Evolutionary conservation across 75 land plant genomes (phyloP).

Genomic region (Gnetum montanum): DNA sequence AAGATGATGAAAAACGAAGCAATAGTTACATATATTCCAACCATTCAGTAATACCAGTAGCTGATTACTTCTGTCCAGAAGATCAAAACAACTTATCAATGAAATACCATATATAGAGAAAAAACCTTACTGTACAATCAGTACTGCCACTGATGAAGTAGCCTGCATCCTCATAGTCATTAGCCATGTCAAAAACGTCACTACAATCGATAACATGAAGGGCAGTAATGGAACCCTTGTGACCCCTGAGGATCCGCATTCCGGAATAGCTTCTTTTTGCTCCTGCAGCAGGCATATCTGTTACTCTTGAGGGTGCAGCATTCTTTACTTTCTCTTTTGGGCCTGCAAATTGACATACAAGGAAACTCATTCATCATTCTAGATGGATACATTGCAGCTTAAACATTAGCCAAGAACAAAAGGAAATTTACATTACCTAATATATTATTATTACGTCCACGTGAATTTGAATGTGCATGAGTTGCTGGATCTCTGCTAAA

Average conservation of each 20-base stretch:
- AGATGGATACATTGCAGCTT: neutral
- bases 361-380: neutral
- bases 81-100: too few species aligned
- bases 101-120: too few species aligned
- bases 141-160: constrained; percentile 97
- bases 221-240: constrained; percentile 85
- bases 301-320: constrained; percentile 16
- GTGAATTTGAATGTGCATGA: constrained; percentile 33
- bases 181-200: constrained; percentile 88
- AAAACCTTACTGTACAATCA: constrained; percentile 66
- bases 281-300: constrained; percentile 32
- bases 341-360: constrained; percentile 9
- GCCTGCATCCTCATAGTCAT: constrained; percentile 91
- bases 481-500: constrained; percentile 73
- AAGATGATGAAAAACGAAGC: neutral
- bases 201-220: constrained; percentile 78
- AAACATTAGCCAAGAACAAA: neutral
- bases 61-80: too few species aligned
- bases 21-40: too few species aligned
- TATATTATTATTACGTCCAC: too few species aligned
- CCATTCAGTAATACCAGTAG: too few species aligned
- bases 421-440: neutral
- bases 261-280: constrained; percentile 58
- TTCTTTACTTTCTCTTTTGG: constrained; percentile 32
- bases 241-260: constrained; percentile 80